Conservation (phyloP, 129 eudicot species). For the Escallonia rubra region DNA sequence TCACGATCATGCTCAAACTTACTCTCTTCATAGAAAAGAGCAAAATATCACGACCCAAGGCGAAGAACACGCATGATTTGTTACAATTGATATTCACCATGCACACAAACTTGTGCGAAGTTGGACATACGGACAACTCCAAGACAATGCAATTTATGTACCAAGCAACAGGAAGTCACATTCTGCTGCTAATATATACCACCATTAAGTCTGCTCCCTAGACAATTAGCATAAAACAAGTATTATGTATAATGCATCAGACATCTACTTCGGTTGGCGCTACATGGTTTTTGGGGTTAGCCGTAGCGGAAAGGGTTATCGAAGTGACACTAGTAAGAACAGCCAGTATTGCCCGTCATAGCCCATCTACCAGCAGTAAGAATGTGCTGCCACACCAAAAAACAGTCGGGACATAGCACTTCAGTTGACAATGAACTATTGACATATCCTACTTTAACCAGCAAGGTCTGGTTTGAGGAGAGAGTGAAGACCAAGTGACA, state of each 20-base stretch:
- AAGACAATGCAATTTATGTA: conserved; percentile 21
- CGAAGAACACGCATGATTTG: not conserved
- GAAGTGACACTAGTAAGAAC: not conserved
- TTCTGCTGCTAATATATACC: conserved; percentile 15
- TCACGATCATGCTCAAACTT: too few species aligned
- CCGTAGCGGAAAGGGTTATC: conserved; percentile 4
- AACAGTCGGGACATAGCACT: conserved; percentile 24
- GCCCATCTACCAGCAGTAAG: conserved; percentile 43
- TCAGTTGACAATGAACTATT: conserved; percentile 35
- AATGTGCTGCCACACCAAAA: conserved; percentile 33
- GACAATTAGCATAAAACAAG: conserved; percentile 10
- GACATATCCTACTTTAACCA: conserved; percentile 10
- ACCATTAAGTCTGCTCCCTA: conserved; percentile 23
- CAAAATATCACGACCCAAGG: too few species aligned
- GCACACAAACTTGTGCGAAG: conserved; percentile 5
- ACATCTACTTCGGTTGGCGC: not conserved
- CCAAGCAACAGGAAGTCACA: conserved; percentile 27
- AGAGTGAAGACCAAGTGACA: conserved; percentile 17
- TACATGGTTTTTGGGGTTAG: not conserved
- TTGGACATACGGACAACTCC: conserved; percentile 4
- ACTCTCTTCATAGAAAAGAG: too few species aligned
- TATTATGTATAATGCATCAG: too few species aligned
- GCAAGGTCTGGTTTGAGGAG: not conserved
- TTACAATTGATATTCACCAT: conserved; percentile 6
- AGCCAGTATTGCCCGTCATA: conserved; percentile 5